Evolutionary conservation across 75 land plant genomes (phyloP), one percentile per base, ranked within the genome.

Genomic region (Azolla pinnata): DNA sequence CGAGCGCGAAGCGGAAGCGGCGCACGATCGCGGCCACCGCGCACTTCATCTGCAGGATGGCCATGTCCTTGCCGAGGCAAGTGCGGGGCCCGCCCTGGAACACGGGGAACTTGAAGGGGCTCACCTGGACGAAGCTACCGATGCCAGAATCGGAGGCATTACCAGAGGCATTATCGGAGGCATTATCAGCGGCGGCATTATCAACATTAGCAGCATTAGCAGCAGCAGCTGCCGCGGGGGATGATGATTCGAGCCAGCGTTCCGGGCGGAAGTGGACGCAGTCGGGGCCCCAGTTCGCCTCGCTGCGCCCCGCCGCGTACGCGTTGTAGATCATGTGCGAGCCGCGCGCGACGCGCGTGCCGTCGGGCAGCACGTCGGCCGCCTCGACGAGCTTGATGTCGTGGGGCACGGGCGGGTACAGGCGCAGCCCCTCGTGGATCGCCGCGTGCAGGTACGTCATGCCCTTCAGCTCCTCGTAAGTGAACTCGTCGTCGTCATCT

Each of bases 251-350:
- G 0, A 78, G 61, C 78, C 78, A 78, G 28, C 80, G 35, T 64
- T 78, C 78, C 9, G 80, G 81, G 44, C 29, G 31, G 54, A 70
- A 79, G 10, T 62, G 59, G 1, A 30, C 18, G 24, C 66, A 50
- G 38, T 70, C 74, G 18, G 30, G 25, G 1, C 74, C 81, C 79
- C 74, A 70, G n/a, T 75, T 32, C 5, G 25, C 3, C 31, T 70
- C 75, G 60, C 72, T 71, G 23, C 86, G 34, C 1, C 86, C 83
- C 86, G 83, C 77, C 27, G 86, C 83, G 60, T 76, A 83, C 73
- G 21, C 49, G 21, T 46, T 46, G 17, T 46, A 46, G 2, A 23
- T 4, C 12, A 46, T 31, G 12, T 4, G 57, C 7, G 59, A 60
- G 0, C 80, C 81, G 60, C 63, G 69, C 31, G 2, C 21, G 0